Evolutionary conservation across 2,329 filamentous ascomycete species (phyloP), one percentile per base, ranked within the genome.

Genomic region (Tolypocladium ovalisporum): DNA sequence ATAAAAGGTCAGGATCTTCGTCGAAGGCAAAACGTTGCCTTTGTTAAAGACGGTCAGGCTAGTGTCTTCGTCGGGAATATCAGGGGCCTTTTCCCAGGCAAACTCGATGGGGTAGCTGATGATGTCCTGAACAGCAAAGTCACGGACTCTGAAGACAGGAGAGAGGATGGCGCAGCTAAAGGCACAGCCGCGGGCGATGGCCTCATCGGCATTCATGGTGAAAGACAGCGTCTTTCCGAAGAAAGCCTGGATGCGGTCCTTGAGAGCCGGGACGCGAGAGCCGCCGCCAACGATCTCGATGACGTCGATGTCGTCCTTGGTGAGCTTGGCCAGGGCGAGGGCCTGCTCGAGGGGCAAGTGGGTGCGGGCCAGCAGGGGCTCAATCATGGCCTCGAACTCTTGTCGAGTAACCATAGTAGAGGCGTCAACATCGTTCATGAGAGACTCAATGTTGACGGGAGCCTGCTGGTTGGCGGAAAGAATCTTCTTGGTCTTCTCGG

Each of bases 1-100:
- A 82, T 97, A 99, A 79, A 99, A 99, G 42, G 94, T 99, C 56
- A 99, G 85, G 64, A 99, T 97, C 83, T 99, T 99, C 63, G 94
- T 99, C 7, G 93, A 97, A 56, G 94, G 94, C 81, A 99, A 87
- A 62, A 96, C 86, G 70, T 97, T 97, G 73, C 93, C 93, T 75
- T 88, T 91, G 83, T 94, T 95, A 78, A 99, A 99, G 68, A 99
- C 94, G 39, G 90, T 96, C 66, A 99, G 80, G 78, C 87, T 95
- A 57, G 94, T 97, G 73, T 97, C 94, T 80, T 99, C 94, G 67
- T 99, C 94, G 32, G 94, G 94, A 66, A 99, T 99, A 69, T 99
- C 94, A 59, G 91, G 86, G 32, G 93, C 95, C 81, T 97, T 96
- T 80, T 99, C 94, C 94, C 94, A 99, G 56, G 87, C 89, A 75